Base-by-base conservation (phyloP, 2,329 filamentous ascomycete genomes). In the Cercospora sojina region DNA sequence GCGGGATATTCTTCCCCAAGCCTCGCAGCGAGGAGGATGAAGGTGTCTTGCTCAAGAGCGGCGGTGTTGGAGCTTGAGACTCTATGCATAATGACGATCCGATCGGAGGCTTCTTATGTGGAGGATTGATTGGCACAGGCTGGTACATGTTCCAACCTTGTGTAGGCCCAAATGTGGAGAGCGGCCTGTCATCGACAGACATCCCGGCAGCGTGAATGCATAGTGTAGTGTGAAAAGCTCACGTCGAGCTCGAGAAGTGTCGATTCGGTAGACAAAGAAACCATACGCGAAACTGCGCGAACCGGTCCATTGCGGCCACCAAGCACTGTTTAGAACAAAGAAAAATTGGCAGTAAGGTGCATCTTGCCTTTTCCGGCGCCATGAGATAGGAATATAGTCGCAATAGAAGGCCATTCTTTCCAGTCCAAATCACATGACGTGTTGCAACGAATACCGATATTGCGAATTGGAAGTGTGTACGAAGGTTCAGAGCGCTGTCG, bases 1-100 rank as follows among this genome's bases (percentile, higher is more conserved):
- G 73, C 10, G 73, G 73, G 12, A 75, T 66, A 3, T 70, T 41
- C 31, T 71, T 69, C 58, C 77, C 72, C 58, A 75, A 68, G 12
- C 72, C 71, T 25, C 57, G 59, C 18, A 74, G 41, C 3, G 71
- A 73, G 8, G 72, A 71, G 10, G 67, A 68, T 3, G 70, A 71
- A 20, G 72, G 69, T 38, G 51, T 62, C 56, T 66, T 66, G 32
- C n/a, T 66, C 13, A 38, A 41, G 8, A 63, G 29, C 12, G 64
- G 60, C 10, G 69, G 69, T 8, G 62, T 43, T 61, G 31, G 53
- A 43, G 13, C 58, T 23, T 35, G 53, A 25, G 43, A 55, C 60
- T 63, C 68, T 13, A 16, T 61, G 66, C 41, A 20, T 60, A n/a
- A 64, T 23, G 57, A 58, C 5, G 69, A 59, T 20, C 25, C 60